Evolutionary conservation across 345 rosid genomes (phyloP), one percentile per base, ranked within the genome.

Genomic region (Lepidium sativum): DNA sequence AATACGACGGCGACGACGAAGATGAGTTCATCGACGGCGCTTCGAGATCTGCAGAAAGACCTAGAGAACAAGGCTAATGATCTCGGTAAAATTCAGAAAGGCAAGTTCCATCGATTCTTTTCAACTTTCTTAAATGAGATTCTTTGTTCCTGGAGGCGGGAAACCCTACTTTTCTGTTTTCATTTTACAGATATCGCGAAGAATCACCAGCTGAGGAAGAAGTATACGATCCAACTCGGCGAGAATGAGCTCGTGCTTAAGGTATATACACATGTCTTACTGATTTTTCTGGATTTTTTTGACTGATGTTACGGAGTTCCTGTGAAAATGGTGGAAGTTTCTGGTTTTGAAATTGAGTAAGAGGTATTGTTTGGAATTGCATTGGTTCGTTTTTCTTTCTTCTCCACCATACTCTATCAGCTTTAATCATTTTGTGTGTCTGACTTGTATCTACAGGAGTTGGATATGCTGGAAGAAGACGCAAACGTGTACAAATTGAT

Each of bases 211-310:
- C 83, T 90, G 47, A 81, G 94, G 75, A 92, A 92, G 81, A 89
- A 86, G 82, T 89, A 92, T 78, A 89, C 96, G 11, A 85, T 92
- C 56, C 96, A 89, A 79, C 91, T 92, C 2, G 97, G 97, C 10
- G 97, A 92, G 80, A 92, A 92, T 68, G 98, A 89, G 81, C 94
- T 92, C 31, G 97, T 92, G 14, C 98, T 86, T 39, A 89, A 87
- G 96, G 96, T 87, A 38, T 41, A 37, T 58, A 55, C 8, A 8
- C 12, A 16, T 47, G 18, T 15, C 54, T 33, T 52, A 51, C 35
- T 60, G 40, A 20, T 33, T 20, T 42, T 18, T 62, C 39, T 44
- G 33, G 11, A 23, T 23, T 23, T 23, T 23, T 25, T 25, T 25
- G 17, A 23, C 15, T n/a, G 33, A 23, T 2, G 8, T 7, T 38